Evolutionary conservation across 768 basidiomycete genomes (phyloP).

Genomic region (Neoboletus brunneissimus): DNA sequence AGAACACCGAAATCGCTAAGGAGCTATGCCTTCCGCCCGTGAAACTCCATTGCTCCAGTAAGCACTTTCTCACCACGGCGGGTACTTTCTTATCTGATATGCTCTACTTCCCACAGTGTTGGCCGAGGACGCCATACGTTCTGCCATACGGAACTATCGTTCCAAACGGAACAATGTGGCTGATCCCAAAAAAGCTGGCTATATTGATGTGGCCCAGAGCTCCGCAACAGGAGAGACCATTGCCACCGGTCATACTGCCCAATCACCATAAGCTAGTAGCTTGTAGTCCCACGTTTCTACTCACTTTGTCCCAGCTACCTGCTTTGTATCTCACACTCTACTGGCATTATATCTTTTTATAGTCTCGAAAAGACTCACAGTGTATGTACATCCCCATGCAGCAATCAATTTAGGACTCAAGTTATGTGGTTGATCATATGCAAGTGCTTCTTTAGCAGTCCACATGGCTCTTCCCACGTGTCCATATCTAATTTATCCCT

Average conservation of each 20-base stretch:
- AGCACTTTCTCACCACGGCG: constrained; percentile 27
- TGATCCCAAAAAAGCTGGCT: constrained; percentile 56
- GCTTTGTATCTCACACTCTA: constrained; percentile 1
- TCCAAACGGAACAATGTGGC: constrained; percentile 65
- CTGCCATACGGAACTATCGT: constrained; percentile 94
- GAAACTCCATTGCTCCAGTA: constrained; percentile 93
- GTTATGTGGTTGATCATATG: not conserved
- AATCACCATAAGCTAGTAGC: constrained; percentile 17
- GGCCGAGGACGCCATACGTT: constrained; percentile 98
- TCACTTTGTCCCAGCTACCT: not conserved
- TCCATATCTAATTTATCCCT: constrained; percentile 17
- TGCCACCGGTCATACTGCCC: constrained; percentile 48
- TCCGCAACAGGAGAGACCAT: constrained; percentile 51
- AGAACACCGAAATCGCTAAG: constrained; percentile 99
- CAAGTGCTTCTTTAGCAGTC: not conserved
- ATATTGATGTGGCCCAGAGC: constrained; percentile 68
- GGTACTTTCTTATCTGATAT: constrained; percentile 23
- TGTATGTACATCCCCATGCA: constrained; percentile 16
- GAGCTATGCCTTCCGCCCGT: constrained; percentile 94
- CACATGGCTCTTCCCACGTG: not conserved
- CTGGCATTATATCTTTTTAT: constrained; percentile 19
- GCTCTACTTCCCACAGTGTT: constrained; percentile 58
- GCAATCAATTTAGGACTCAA: not conserved
- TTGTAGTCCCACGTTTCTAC: not conserved
- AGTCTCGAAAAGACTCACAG: constrained; percentile 11